These are phyloP conservation scores for Annulohypoxylon truncatum DNA, from an alignment of 2,329 filamentous ascomycete genomes.

Conservation along the genomic window DNA sequence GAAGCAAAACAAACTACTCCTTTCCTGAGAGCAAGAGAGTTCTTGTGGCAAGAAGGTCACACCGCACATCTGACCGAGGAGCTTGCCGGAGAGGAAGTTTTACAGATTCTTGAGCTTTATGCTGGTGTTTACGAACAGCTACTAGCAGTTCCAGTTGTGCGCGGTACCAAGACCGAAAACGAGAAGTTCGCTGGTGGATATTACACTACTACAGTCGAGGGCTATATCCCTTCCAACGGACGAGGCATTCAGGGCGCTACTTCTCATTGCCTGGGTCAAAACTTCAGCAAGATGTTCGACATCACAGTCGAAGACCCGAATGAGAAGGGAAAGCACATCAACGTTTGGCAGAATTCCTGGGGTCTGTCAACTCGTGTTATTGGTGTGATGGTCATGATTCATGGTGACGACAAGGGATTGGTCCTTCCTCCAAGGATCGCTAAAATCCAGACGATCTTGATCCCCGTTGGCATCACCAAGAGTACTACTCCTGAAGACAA, in stretches of 20 bases:
- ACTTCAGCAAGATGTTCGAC: constrained; percentile 99
- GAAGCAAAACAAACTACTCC: constrained; percentile 93
- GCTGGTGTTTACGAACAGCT: constrained; percentile 92
- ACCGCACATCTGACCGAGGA: constrained; percentile 87
- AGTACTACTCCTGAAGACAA: constrained; percentile 85
- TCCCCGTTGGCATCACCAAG: constrained; percentile 92
- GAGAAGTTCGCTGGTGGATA: constrained; percentile 98
- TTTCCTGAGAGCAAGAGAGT: constrained; percentile 93
- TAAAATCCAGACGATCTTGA: constrained; percentile 85
- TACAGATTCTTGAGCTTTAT: constrained; percentile 94
- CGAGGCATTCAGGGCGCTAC: constrained; percentile 97
- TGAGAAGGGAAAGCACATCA: constrained; percentile 80
- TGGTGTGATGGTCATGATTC: constrained; percentile 98
- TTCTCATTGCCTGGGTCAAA: constrained; percentile 92
- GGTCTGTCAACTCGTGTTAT: constrained; percentile 96
- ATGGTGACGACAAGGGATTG: constrained; percentile 94
- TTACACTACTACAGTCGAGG: constrained; percentile 97
- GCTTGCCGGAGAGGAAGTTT: constrained; percentile 84
- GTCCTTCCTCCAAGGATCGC: constrained; percentile 92
- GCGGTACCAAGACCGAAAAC: constrained; percentile 92
- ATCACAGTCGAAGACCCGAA: constrained; percentile 95
- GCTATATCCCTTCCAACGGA: constrained; percentile 94
- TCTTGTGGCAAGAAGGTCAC: constrained; percentile 98
- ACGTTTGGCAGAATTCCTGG: constrained; percentile 99
- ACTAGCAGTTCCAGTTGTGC: constrained; percentile 92